A percentile compares a stretch with the other conserved stretches of the same genome.
phyloP scores from a whole-genome alignment of 306 rosid species.

The Prunus salicina region DNA sequence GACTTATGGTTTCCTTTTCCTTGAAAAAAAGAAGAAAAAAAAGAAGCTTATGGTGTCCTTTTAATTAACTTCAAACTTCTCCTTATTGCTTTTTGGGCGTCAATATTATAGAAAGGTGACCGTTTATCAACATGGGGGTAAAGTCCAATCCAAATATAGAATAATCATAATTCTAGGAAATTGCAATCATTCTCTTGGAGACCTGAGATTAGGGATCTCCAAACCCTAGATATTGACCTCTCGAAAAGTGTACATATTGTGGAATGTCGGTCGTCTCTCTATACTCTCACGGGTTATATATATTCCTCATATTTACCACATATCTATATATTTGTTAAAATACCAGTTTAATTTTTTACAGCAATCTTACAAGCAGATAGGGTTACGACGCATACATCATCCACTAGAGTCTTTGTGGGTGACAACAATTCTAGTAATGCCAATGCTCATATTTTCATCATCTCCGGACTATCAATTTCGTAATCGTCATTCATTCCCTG shows the following conservation, averaged over 20 bases:
- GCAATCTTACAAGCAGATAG: slow-evolving; percentile 19
- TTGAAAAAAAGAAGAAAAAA: too few relatives aligned
- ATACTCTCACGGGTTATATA: not conserved
- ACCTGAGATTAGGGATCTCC: slow-evolving; percentile 38
- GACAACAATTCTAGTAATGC: slow-evolving; percentile 14
- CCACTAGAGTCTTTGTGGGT: not conserved
- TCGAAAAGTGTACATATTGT: slow-evolving; percentile 36
- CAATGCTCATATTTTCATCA: slow-evolving; percentile 6
- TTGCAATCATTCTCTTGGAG: slow-evolving; percentile 44
- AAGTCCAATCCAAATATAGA: not conserved
- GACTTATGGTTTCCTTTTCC: too few relatives aligned
- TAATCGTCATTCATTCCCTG: slow-evolving; percentile 3
- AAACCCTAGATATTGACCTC: slow-evolving; percentile 59
- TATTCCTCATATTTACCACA: slow-evolving; percentile 4
- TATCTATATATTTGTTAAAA: not conserved
- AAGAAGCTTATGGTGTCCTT: too few relatives aligned
- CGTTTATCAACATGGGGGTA: not conserved
- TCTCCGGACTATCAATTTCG: slow-evolving; percentile 6
- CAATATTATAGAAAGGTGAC: not conserved
- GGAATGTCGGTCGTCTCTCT: slow-evolving; percentile 30
- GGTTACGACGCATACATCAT: slow-evolving; percentile 4
- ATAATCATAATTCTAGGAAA: slow-evolving; percentile 30
- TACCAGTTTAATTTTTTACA: not conserved
- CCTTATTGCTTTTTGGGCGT: too few relatives aligned
- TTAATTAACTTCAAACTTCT: too few relatives aligned